Percentiles rank a stretch among this genome's conserved stretches.
Evolutionary conservation across 257 asterid genomes (phyloP).

Genomic region (Gardenia jasminoides): DNA sequence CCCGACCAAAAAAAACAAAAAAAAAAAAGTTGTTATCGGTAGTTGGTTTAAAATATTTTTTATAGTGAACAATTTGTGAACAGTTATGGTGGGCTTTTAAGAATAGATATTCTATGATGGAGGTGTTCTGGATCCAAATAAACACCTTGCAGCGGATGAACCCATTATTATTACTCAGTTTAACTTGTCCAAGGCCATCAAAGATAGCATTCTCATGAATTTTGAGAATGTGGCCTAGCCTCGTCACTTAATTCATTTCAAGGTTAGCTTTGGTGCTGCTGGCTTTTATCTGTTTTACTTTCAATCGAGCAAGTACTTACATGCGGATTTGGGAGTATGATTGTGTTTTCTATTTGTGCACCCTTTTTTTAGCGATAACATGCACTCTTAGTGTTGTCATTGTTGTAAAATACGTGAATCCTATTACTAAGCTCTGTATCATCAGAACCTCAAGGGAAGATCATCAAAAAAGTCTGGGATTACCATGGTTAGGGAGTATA

Average conservation of each 20-base stretch:
- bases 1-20: too few species aligned
- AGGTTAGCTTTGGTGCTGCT: slow-evolving; percentile 36
- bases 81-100: slow-evolving; percentile 83
- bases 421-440: slow-evolving; percentile 73
- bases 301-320: neutral
- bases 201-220: slow-evolving; percentile 65
- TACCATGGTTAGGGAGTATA: slow-evolving; percentile 66
- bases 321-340: neutral
- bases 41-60: neutral
- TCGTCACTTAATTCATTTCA: slow-evolving; percentile 63
- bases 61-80: slow-evolving; percentile 24
- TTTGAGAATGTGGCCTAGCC: slow-evolving; percentile 96
- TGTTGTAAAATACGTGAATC: slow-evolving; percentile 76
- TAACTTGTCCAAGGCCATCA: slow-evolving; percentile 60
- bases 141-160: slow-evolving; percentile 48
- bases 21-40: neutral
- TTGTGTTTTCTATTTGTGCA: neutral
- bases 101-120: slow-evolving; percentile 86
- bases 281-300: neutral
- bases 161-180: slow-evolving; percentile 71
- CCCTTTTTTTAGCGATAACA: neutral
- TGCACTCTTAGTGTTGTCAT: neutral
- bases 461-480: slow-evolving; percentile 71
- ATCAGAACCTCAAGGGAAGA: slow-evolving; percentile 75
- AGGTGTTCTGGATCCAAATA: slow-evolving; percentile 79